Evolutionary conservation across 768 basidiomycete species (phyloP).

Genomic region (Mrakia blollopis): DNA sequence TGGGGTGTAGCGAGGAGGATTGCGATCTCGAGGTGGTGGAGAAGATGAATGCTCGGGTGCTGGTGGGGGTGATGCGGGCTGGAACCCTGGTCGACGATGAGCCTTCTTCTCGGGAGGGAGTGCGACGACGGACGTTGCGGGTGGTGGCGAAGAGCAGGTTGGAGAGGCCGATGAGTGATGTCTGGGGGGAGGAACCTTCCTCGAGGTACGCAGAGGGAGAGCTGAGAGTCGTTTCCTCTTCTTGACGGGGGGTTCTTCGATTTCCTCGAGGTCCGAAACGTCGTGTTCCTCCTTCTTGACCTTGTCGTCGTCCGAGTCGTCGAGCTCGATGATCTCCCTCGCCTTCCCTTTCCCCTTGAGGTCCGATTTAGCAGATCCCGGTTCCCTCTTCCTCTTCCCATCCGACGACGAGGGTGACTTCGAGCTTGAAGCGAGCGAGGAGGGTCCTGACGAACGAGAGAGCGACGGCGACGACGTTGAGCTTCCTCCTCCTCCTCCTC

Average conservation of each 20-base stretch:
- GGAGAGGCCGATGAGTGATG: not conserved
- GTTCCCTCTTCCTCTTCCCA: not conserved
- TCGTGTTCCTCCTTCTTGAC: not conserved
- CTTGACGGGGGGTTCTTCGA: not conserved
- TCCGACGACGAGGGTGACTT: not conserved
- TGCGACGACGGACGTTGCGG: not conserved
- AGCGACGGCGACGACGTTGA: not conserved
- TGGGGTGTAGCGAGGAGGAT: not conserved
- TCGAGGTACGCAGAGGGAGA: not conserved
- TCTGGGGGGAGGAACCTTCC: not conserved
- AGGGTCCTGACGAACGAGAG: not conserved
- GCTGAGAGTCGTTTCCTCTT: not conserved
- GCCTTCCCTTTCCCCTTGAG: not conserved
- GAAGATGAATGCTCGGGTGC: not conserved
- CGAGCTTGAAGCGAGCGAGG: not conserved
- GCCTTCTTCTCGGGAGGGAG: slow-evolving; percentile 2
- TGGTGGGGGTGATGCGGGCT: not conserved
- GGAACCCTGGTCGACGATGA: not conserved
- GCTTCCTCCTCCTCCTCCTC: not conserved
- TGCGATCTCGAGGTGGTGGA: not conserved
- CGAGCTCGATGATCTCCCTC: not conserved
- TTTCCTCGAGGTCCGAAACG: not conserved
- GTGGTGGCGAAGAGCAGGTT: not conserved
- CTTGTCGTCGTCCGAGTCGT: not conserved
- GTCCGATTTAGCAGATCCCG: not conserved